Evolutionary conservation across 192 early-diverging fungal genomes (phyloP).

Genomic region (Phlyctochytrium arcticum): DNA sequence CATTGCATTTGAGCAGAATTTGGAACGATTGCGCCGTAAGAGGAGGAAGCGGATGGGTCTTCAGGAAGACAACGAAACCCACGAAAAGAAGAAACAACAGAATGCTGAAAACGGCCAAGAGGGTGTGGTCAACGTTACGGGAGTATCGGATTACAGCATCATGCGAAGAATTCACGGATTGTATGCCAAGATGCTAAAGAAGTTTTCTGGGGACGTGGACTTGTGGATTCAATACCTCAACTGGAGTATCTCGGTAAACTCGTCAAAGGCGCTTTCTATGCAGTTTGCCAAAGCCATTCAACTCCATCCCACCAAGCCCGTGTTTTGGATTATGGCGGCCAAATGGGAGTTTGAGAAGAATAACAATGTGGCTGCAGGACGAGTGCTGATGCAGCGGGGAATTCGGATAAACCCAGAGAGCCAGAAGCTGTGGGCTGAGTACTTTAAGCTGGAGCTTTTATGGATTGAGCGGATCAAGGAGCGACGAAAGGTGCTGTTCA

Average conservation of each 20-base stretch:
- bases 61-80: slow-evolving; percentile 24
- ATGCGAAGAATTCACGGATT: slow-evolving; percentile 70
- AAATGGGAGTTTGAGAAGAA: slow-evolving; percentile 85
- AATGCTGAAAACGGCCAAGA: slow-evolving; percentile 10
- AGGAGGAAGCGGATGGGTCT: slow-evolving; percentile 63
- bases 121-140: slow-evolving; percentile 18
- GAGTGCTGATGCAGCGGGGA: slow-evolving; percentile 80
- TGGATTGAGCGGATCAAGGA: slow-evolving; percentile 83
- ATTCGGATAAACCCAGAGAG: slow-evolving; percentile 74
- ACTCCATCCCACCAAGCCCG: slow-evolving; percentile 73
- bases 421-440: slow-evolving; percentile 82
- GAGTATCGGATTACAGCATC: slow-evolving; percentile 75
- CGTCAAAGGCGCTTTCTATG: slow-evolving; percentile 59
- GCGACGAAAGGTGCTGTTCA: slow-evolving; percentile 74
- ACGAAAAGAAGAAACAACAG: slow-evolving; percentile 27
- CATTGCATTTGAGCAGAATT: slow-evolving; percentile 93
- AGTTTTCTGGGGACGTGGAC: slow-evolving; percentile 71
- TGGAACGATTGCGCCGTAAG: slow-evolving; percentile 76
- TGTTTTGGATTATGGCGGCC: slow-evolving; percentile 90
- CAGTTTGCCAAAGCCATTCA: slow-evolving; percentile 83
- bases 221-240: slow-evolving; percentile 94
- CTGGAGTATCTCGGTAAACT: slow-evolving; percentile 58
- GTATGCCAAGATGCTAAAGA: slow-evolving; percentile 71
- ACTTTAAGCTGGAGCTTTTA: slow-evolving; percentile 87
- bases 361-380: slow-evolving; percentile 72